A percentile compares a stretch with the other conserved stretches of the same genome.
Conservation (phyloP, 2,329 filamentous ascomycete genomes). For the Parascedosporium putredinis region DNA sequence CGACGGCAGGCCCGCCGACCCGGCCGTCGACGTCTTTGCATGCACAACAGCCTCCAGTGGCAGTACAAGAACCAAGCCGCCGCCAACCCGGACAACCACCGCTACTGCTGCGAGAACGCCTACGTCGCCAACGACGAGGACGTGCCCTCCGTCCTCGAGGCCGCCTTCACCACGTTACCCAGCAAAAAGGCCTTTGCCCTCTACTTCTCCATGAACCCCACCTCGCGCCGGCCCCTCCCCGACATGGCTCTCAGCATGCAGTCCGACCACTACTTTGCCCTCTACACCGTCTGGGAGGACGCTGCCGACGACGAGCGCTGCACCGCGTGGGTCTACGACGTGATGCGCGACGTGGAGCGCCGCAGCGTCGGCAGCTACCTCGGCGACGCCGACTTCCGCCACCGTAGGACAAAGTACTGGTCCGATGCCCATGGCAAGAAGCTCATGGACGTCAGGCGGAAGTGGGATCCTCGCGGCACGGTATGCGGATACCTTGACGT, state of each 20-base stretch:
- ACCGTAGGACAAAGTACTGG: conserved; percentile 37
- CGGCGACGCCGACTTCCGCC: conserved; percentile 43
- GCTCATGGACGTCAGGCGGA: conserved; percentile 30
- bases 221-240: conserved; percentile 23
- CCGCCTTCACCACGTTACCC: conserved; percentile 37
- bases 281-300: conserved; percentile 41
- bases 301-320: conserved; percentile 32
- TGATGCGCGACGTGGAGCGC: conserved; percentile 28
- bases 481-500: conserved; percentile 31
- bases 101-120: conserved; percentile 39
- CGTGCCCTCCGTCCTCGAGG: conserved; percentile 30
- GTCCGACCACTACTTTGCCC: conserved; percentile 44
- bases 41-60: conserved; percentile 26
- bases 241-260: conserved; percentile 47
- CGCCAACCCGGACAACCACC: conserved; percentile 36
- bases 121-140: conserved; percentile 38
- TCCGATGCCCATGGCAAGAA: conserved; percentile 26
- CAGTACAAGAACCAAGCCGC: conserved; percentile 32
- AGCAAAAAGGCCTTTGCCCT: conserved; percentile 32
- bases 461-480: conserved; percentile 31
- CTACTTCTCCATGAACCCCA: conserved; percentile 41
- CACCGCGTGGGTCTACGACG: conserved; percentile 30
- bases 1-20: conserved; percentile 24
- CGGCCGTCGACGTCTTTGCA: conserved; percentile 25
- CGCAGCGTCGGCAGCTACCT: conserved; percentile 39